Percentiles rank a stretch among this genome's conserved stretches.
Evolutionary conservation across 305 asterid species (phyloP).

Genomic region (Nicotiana rustica): DNA sequence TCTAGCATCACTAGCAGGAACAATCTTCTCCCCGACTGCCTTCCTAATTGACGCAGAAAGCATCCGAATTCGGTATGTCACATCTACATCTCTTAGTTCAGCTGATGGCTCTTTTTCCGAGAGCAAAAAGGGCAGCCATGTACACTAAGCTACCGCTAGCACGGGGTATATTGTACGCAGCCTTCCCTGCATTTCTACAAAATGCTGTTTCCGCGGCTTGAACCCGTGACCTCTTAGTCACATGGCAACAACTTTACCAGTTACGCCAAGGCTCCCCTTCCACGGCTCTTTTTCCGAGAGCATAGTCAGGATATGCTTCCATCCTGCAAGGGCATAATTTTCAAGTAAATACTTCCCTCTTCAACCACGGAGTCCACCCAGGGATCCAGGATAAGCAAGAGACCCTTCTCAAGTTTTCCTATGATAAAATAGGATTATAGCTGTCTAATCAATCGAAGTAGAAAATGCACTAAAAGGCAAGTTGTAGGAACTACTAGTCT

Average conservation of each 20-base stretch:
- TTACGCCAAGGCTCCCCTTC: no score
- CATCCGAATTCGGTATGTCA: slow-evolving; percentile 90
- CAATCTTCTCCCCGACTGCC: slow-evolving; percentile 97
- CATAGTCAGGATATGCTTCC: slow-evolving; percentile 80
- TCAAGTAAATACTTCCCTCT: slow-evolving; percentile 4
- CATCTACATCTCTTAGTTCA: slow-evolving; percentile 87
- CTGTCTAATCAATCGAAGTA: slow-evolving; percentile 9
- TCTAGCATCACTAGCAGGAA: slow-evolving; percentile 88
- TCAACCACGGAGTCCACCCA: not conserved
- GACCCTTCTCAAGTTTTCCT: slow-evolving; percentile 5
- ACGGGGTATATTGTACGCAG: no score
- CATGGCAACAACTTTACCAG: no score
- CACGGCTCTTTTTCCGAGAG: no score
- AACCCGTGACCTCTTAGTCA: no score
- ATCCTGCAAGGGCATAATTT: slow-evolving; percentile 65
- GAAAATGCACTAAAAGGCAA: not conserved
- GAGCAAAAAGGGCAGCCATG: slow-evolving; percentile 49
- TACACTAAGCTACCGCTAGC: no score
- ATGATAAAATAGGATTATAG: slow-evolving; percentile 26
- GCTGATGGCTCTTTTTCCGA: slow-evolving; percentile 74
- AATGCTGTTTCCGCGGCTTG: no score
- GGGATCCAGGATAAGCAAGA: slow-evolving; percentile 19
- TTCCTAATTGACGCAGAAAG: slow-evolving; percentile 81
- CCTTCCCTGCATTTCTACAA: no score
- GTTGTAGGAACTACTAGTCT: slow-evolving; percentile 14